Evolutionary conservation across 2,329 filamentous ascomycete species (phyloP), one percentile per base, ranked within the genome.

Genomic region (Phialophora verrucosa): DNA sequence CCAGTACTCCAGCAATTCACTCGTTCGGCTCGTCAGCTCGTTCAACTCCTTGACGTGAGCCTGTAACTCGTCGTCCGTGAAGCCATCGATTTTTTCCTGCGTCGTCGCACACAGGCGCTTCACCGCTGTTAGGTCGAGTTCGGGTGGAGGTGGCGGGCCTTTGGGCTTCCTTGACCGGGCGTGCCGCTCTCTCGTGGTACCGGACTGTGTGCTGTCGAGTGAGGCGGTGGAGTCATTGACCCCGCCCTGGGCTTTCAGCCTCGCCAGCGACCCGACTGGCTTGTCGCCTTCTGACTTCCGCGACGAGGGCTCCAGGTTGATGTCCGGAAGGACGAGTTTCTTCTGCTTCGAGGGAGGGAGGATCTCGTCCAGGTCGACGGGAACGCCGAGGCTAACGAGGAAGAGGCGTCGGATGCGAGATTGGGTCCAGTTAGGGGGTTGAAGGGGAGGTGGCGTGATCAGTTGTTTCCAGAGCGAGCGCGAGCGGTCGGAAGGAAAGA

Each of bases 261-360:
- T 73, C 6, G 77, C 74, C 17, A 71, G 69, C 11, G 71, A 72
- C 14, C 67, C 68, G 20, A 66, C 85, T 83, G 73, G 88, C 59
- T 73, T 87, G 17, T 89, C 78, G 7, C 86, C 87, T 7, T 86
- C 84, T 10, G 83, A 84, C 2, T 85, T 88, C 14, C 81, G 38
- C 82, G 84, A 29, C 82, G 90, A 69, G 76, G 80, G 60, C 77
- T 83, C 67, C 78, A 84, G 58, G 80, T 84, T 76, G 71, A 95
- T 89, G 5, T 93, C 97, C 0, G 95, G 95, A 1, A 99, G 85
- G 4, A 99, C 86, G 20, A 99, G 88, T 77, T 98, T 98, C 85
- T 98, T 98, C 78, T 99, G 95, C 79, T 98, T 98, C 12, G 92
- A 96, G 0, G 94, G 93, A 0, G 95, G 95, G 7, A 99, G 86